These are phyloP conservation scores for Suillus discolor DNA, from an alignment of 768 basidiomycete species.

Conservation along the genomic window DNA sequence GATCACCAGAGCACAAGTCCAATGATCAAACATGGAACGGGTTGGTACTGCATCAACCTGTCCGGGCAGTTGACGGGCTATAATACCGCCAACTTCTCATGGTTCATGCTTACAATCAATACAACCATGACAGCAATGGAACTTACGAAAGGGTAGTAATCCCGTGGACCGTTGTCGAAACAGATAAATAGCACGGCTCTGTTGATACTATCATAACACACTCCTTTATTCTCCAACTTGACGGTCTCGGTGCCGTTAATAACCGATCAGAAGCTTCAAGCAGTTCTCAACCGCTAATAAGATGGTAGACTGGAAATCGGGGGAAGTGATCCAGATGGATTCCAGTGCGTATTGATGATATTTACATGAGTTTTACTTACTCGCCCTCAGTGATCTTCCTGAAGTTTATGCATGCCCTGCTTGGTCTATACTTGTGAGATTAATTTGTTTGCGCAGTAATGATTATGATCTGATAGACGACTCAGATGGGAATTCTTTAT, in stretches of 20 bases:
- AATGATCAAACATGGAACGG: not conserved
- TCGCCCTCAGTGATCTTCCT: conserved; percentile 37
- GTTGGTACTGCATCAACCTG: not conserved
- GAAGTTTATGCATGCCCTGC: conserved; percentile 44
- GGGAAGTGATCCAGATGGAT: conserved; percentile 38
- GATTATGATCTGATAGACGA: not conserved
- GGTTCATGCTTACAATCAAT: not conserved
- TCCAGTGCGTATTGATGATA: conserved; percentile 29
- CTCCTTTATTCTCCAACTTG: conserved; percentile 5
- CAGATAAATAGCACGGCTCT: not conserved
- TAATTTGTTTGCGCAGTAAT: not conserved
- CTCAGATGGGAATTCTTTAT: conserved; percentile 47
- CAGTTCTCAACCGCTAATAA: conserved; percentile 6
- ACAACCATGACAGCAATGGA: not conserved
- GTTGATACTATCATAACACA: not conserved
- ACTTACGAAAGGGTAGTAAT: not conserved
- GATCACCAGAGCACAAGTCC: no score
- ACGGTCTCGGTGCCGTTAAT: not conserved
- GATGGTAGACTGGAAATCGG: conserved; percentile 47
- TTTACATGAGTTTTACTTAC: conserved; percentile 1
- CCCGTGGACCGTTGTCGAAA: not conserved
- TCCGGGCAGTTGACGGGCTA: not conserved
- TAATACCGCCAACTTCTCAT: not conserved
- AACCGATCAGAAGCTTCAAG: not conserved
- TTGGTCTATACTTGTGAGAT: conserved; percentile 48